phyloP scores from a whole-genome alignment of 352 stramenopile genomes.

The Phytophthora lateralis region DNA sequence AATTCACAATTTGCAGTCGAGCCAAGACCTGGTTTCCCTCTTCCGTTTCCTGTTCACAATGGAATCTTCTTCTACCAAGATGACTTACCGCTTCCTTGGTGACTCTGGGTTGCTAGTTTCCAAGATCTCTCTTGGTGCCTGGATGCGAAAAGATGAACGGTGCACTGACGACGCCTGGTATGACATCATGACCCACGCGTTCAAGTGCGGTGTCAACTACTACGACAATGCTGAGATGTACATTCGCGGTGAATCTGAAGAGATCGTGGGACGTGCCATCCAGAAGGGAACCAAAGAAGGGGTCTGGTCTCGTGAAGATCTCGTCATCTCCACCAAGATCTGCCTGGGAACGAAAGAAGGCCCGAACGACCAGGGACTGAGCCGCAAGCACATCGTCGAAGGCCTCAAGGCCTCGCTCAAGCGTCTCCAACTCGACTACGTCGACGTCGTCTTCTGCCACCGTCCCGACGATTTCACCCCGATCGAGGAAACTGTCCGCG shows the following conservation, averaged over 20 bases:
- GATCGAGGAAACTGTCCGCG: conserved; percentile 34
- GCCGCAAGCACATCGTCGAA: conserved; percentile 41
- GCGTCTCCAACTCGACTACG: conserved; percentile 35
- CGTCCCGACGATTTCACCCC: conserved; percentile 41
- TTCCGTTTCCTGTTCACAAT: not conserved
- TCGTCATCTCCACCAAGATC: conserved; percentile 62
- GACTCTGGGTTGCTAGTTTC: conserved; percentile 43
- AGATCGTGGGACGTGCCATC: conserved; percentile 42
- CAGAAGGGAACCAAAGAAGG: conserved; percentile 37
- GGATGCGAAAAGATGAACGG: conserved; percentile 28
- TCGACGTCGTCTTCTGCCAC: conserved; percentile 61
- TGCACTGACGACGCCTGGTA: conserved; percentile 29
- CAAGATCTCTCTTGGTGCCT: conserved; percentile 41
- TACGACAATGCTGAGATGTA: conserved; percentile 56
- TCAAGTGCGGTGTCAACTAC: conserved; percentile 53
- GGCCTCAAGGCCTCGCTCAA: conserved; percentile 43
- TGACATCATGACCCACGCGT: conserved; percentile 39
- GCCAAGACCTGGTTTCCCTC: not conserved
- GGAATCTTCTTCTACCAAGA: conserved; percentile 21
- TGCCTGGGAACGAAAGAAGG: conserved; percentile 28
- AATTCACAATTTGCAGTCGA: conserved; percentile 4
- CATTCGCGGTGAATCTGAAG: conserved; percentile 33
- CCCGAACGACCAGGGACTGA: conserved; percentile 29
- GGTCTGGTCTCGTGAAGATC: conserved; percentile 43
- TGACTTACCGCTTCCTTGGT: conserved; percentile 44